Base-by-base conservation (phyloP, 345 rosid genomes). In the Bretschneidera sinensis region DNA sequence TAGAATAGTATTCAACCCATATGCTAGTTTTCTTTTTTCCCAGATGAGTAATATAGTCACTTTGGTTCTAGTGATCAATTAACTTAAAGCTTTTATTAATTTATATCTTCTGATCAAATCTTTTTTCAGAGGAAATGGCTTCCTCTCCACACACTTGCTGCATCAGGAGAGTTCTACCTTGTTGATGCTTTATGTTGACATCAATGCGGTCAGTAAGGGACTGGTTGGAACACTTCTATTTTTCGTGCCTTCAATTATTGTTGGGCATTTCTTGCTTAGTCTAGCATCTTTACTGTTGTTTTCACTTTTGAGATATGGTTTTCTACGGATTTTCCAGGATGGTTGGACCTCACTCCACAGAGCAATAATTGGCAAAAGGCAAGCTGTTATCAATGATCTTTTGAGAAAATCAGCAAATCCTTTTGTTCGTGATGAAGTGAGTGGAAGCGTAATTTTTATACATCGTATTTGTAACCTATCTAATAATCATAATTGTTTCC, bases 351-450 rank as follows among this genome's bases (percentile, higher is more conserved):
- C 96, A 51, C 79, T 94, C 45, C 96, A 90, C 81, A 81, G 78
- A 78, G 97, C 97, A 62, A 79, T 89, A 64, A 71, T 79, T 55
- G 78, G 92, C 51, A 89, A 86, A 80, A 89, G 83, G 83, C 96
- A 81, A 76, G 97, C 99, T 11, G 64, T 86, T 51, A 79, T 80
- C 24, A 79, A 84, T 78, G 87, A 85, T 76, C 88, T 89, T 35
- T 73, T 89, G 62, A 87, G 96, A 74, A 95, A 94, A 81, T 89
- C 99, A 0, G 96, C 95, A 31, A 83, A 83, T 67, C 96, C 97
- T 25, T 86, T 94, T 72, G 85, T 84, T 65, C 70, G 66, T 48
- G 96, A 89, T 74, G 64, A 86, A 61, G 99, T 89, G 58, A 75
- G 80, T 68, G 49, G 19, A 54, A 34, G 50, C 31, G 47, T 61